Base-by-base conservation (phyloP, 805 yeast genomes). In the Myxozyma monticola region DNA sequence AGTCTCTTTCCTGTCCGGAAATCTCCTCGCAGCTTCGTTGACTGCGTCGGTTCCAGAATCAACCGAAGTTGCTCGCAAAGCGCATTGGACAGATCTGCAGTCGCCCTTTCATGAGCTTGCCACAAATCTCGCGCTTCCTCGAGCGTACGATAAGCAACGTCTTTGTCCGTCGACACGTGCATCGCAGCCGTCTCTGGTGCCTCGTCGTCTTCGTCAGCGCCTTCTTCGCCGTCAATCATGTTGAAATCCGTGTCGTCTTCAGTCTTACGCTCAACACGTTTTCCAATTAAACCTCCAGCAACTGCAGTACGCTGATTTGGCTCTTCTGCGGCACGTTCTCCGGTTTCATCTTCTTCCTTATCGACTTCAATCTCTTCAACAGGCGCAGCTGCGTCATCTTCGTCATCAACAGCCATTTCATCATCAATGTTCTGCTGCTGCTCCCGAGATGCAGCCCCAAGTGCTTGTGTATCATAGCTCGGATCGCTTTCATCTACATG, bases 1-100 rank as follows among this genome's bases (percentile, higher is more conserved):
- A 93, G 78, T 60, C 99, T 77, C 68, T 93, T 93, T 68, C 99
- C 99, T 1, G 97, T 90, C 69, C 90, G 89, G 71, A 88, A 93
- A 67, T 93, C 99, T 65, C 99, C 99, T 56, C 79, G 81, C 50
- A 93, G 74, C 67, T 93, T 93, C 2, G 98, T 91, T n/a, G 97
- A 95, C 53, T 87, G 73, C 0, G 99, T 93, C 3, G 99, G 99
- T 66, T 90, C 98, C 57, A 93, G 73, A 64, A 93, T 93, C 56
- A 93, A 77, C 35, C 99, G 76, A 52, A 93, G 75, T 68, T 93
- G 99, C 70, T 93, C 99, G 65, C 96, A 84, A 35, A 93, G 74
- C 17, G 88, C 82, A 0, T 95, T 81, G 1, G 97, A 85, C 30
- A 93, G 72, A 56, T 90, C 98, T 49, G 84, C 85, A 0, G 96